phyloP scores from a whole-genome alignment of 768 basidiomycete species.

The Suillus spraguei region DNA sequence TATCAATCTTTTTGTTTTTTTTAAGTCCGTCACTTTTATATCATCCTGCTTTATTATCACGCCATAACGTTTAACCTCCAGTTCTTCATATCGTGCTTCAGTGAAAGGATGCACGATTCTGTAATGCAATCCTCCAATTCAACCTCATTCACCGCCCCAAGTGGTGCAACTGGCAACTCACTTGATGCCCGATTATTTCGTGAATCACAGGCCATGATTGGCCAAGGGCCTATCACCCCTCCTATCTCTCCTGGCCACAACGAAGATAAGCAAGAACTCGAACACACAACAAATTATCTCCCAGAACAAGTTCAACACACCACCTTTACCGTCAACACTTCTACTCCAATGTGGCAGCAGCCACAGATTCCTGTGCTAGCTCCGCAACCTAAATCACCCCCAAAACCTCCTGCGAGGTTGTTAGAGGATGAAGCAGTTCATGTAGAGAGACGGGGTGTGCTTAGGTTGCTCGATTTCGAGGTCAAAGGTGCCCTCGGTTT shows the following conservation, averaged over 20 bases:
- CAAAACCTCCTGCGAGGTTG: slow-evolving; percentile 48
- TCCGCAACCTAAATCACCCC: slow-evolving; percentile 26
- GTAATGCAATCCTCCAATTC: slow-evolving; percentile 25
- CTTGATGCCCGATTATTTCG: slow-evolving; percentile 27
- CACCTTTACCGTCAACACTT: slow-evolving; percentile 11
- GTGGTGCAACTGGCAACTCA: slow-evolving; percentile 10
- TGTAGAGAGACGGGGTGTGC: slow-evolving; percentile 52
- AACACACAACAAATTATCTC: slow-evolving; percentile 7
- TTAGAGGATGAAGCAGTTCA: slow-evolving; percentile 75
- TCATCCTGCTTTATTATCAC: neutral
- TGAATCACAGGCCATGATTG: slow-evolving; percentile 46
- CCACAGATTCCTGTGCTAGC: slow-evolving; percentile 7
- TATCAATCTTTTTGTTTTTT: neutral
- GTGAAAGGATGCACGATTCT: slow-evolving; percentile 27
- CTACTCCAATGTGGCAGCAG: slow-evolving; percentile 18
- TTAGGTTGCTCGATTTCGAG: slow-evolving; percentile 79
- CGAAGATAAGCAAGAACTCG: slow-evolving; percentile 34
- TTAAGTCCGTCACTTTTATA: neutral
- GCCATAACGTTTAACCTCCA: slow-evolving; percentile 7
- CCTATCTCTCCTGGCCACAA: slow-evolving; percentile 64
- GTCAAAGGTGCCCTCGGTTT: slow-evolving; percentile 76
- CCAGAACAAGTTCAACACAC: slow-evolving; percentile 16
- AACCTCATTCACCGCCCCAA: slow-evolving; percentile 16
- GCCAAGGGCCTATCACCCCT: slow-evolving; percentile 69
- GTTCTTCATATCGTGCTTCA: slow-evolving; percentile 9